A percentile compares a stretch with the other conserved stretches of the same genome.
Conservation (phyloP, 2,329 filamentous ascomycete species). For the Ceratocystis colombiana region DNA sequence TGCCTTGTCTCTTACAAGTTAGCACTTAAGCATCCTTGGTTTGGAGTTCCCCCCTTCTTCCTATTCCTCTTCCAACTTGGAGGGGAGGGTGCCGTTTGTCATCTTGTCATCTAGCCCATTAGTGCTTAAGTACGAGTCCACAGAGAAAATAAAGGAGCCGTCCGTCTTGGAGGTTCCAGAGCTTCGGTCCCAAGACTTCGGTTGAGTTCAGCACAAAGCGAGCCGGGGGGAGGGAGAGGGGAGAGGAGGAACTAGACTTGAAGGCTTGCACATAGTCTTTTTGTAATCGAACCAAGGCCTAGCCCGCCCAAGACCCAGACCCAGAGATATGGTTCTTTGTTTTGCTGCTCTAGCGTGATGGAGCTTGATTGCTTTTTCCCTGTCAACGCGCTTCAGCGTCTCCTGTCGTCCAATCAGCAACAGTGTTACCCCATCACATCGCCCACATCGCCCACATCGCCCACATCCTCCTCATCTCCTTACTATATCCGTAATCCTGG, state of each 20-base stretch:
- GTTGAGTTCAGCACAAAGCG: not conserved
- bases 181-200: not conserved
- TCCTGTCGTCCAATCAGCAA: not conserved
- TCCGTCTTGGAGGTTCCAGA: not conserved
- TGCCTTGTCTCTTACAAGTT: not conserved
- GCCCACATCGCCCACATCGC: not conserved
- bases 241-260: not conserved
- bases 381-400: not conserved
- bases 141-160: not conserved
- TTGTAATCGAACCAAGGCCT: not conserved
- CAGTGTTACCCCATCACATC: not conserved
- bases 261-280: not conserved
- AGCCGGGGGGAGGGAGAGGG: not conserved
- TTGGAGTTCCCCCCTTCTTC: not conserved
- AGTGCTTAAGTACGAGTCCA: not conserved
- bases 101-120: not conserved
- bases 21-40: not conserved
- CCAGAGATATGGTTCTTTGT: constrained; percentile 7
- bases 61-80: not conserved
- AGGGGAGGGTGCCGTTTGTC: not conserved
- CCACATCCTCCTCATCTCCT: not conserved
- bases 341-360: not conserved
- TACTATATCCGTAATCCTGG: not conserved
- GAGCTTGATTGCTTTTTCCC: not conserved
- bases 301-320: not conserved